Evolutionary conservation across 345 rosid species (phyloP).

Genomic region (Populus simonii): DNA sequence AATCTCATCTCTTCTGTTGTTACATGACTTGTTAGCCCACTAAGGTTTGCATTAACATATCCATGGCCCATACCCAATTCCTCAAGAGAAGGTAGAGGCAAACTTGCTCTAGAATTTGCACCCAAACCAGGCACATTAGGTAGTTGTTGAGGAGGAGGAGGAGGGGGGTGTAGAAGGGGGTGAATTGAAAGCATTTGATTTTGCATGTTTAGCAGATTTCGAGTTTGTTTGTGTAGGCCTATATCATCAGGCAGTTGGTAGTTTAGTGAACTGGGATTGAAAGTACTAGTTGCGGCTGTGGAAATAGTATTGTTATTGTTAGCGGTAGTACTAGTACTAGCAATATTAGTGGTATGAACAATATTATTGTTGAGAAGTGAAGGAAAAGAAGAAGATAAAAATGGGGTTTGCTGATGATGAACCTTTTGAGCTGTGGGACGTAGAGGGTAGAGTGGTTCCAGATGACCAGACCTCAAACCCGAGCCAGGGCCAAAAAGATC

Average conservation of each 20-base stretch:
- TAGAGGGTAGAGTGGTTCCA: constrained; percentile 49
- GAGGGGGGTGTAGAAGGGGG: constrained; percentile 26
- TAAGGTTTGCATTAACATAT: constrained; percentile 25
- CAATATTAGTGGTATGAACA: constrained; percentile 15
- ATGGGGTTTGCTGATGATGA: constrained; percentile 32
- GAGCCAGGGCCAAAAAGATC: constrained; percentile 61
- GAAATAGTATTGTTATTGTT: constrained; percentile 10
- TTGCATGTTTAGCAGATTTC: constrained; percentile 32
- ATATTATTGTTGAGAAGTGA: background rate
- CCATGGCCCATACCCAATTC: constrained; percentile 36
- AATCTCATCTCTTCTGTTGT: background rate
- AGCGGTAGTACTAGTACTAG: background rate
- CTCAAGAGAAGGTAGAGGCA: constrained; percentile 28
- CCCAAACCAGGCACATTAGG: constrained; percentile 17
- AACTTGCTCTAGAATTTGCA: constrained; percentile 24
- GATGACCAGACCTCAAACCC: constrained; percentile 29
- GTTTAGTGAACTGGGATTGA: constrained; percentile 28
- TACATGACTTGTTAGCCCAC: constrained; percentile 15
- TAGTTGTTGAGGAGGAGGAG: constrained; percentile 19
- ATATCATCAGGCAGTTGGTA: constrained; percentile 34
- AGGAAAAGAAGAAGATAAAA: constrained; percentile 27
- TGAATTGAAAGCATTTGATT: constrained; percentile 35
- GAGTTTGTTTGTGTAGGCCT: constrained; percentile 32
- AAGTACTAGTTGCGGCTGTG: constrained; percentile 16
- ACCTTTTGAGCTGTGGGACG: constrained; percentile 52